Evolutionary conservation across 1,139 yeast genomes (phyloP).

Genomic region (Diutina ranongensis): DNA sequence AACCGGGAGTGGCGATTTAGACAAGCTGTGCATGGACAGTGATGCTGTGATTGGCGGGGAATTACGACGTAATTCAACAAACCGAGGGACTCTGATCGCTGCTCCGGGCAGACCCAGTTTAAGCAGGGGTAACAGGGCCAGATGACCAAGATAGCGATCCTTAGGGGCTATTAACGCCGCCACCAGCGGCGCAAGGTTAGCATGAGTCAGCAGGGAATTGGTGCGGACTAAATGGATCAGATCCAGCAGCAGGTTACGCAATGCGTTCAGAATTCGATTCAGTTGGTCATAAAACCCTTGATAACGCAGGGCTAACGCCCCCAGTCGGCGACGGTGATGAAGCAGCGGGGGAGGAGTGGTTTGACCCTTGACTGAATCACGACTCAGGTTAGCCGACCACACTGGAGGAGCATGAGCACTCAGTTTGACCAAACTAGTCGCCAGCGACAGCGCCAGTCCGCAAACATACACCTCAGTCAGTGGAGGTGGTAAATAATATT

Average conservation of each 20-base stretch:
- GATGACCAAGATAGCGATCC: slow-evolving; percentile 5
- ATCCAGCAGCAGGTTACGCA: slow-evolving; percentile 2
- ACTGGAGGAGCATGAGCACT: neutral
- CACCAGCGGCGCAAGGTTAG: slow-evolving; percentile 2
- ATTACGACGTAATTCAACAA: slow-evolving; percentile 2
- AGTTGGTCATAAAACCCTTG: slow-evolving; percentile 4
- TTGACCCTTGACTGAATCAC: neutral
- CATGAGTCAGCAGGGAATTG: neutral
- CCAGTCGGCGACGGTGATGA: slow-evolving; percentile 4
- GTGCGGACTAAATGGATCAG: slow-evolving; percentile 4
- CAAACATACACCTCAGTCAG: neutral
- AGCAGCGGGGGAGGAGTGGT: neutral
- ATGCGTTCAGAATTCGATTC: slow-evolving; percentile 4
- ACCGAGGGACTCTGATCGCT: slow-evolving; percentile 1
- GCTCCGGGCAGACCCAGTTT: slow-evolving; percentile 2
- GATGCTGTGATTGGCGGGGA: slow-evolving; percentile 1
- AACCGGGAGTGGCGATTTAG: neutral
- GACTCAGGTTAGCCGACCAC: slow-evolving; percentile 1
- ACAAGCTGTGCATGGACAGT: neutral
- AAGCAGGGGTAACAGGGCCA: slow-evolving; percentile 6
- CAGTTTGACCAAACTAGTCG: neutral
- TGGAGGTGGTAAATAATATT: slow-evolving; percentile 1
- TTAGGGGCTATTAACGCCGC: slow-evolving; percentile 3
- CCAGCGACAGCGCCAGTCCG: slow-evolving; percentile 4
- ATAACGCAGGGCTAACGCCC: slow-evolving; percentile 4